A percentile compares a stretch with the other conserved stretches of the same genome.
Conservation (phyloP, 768 basidiomycete species). For the Kwoniella mangroviensis region DNA sequence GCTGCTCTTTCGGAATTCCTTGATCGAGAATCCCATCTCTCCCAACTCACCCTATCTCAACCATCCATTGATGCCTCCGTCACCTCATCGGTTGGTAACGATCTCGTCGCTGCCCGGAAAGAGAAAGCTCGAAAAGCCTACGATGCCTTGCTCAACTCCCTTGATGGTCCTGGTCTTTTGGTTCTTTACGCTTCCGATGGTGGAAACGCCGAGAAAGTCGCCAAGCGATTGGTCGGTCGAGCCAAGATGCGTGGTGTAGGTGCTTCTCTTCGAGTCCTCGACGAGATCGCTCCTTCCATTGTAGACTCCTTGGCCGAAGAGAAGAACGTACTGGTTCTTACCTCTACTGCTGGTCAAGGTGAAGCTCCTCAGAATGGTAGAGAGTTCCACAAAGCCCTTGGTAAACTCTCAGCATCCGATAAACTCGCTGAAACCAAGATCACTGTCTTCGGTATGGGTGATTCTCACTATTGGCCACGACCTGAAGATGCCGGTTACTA, state of each 20-base stretch:
- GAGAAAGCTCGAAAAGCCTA: slow-evolving; percentile 81
- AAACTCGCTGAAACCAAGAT: slow-evolving; percentile 69
- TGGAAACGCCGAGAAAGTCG: slow-evolving; percentile 93
- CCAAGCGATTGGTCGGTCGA: slow-evolving; percentile 80
- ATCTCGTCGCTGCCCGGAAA: slow-evolving; percentile 79
- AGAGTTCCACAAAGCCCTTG: slow-evolving; percentile 81
- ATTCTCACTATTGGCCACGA: slow-evolving; percentile 98
- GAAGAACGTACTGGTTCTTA: slow-evolving; percentile 78
- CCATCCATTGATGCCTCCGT: slow-evolving; percentile 81
- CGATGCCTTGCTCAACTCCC: slow-evolving; percentile 75
- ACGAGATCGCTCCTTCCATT: slow-evolving; percentile 66
- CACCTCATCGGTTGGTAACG: slow-evolving; percentile 81
- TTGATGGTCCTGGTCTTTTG: slow-evolving; percentile 86
- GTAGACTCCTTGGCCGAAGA: slow-evolving; percentile 76
- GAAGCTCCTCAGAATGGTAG: slow-evolving; percentile 97
- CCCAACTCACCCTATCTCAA: slow-evolving; percentile 78
- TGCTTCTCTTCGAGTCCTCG: slow-evolving; percentile 74
- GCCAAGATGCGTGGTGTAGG: slow-evolving; percentile 84
- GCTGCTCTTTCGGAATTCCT: slow-evolving; percentile 91
- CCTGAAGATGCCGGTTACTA: slow-evolving; percentile 97
- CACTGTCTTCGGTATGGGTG: slow-evolving; percentile 92
- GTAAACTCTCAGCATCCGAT: slow-evolving; percentile 50
- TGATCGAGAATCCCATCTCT: slow-evolving; percentile 93
- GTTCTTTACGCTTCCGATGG: slow-evolving; percentile 95
- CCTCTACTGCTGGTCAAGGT: slow-evolving; percentile 93